Conservation (phyloP, 768 basidiomycete species). For the Cyclocybe aegerita region DNA sequence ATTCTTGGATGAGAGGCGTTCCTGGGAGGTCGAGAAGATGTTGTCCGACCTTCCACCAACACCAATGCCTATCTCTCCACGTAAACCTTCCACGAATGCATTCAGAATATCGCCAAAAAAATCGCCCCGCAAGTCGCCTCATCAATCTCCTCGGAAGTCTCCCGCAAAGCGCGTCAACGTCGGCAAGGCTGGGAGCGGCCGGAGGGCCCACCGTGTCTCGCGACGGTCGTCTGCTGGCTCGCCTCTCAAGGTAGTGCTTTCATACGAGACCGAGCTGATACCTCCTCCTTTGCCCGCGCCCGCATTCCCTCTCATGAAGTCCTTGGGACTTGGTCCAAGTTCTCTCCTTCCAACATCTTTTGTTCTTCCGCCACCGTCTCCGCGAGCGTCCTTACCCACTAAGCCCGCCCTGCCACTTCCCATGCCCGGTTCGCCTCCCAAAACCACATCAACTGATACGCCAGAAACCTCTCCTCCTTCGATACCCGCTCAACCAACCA, state of each 20-base stretch:
- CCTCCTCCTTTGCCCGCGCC: conserved; percentile 31
- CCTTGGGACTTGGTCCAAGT: conserved; percentile 23
- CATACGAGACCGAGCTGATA: conserved; percentile 43
- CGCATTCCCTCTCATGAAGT: conserved; percentile 36
- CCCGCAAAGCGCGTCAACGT: conserved; percentile 33
- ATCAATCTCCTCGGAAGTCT: conserved; percentile 27
- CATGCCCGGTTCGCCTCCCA: conserved; percentile 7
- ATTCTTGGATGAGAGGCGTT: conserved; percentile 68
- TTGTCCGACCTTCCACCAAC: conserved; percentile 55
- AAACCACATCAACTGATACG: conserved; percentile 5
- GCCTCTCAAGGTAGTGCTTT: conserved; percentile 31
- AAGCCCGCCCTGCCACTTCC: conserved; percentile 38
- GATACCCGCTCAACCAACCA: background rate
- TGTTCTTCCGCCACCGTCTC: conserved; percentile 77
- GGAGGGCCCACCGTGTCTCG: conserved; percentile 46
- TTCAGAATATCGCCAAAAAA: conserved; percentile 24
- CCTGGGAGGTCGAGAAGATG: conserved; percentile 69
- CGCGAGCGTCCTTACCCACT: conserved; percentile 61
- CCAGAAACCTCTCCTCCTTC: conserved; percentile 14
- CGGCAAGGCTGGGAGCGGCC: conserved; percentile 42
- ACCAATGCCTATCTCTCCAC: conserved; percentile 27
- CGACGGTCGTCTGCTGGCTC: conserved; percentile 40
- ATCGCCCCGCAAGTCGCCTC: conserved; percentile 32
- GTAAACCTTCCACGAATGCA: conserved; percentile 7
- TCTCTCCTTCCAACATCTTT: conserved; percentile 69